Conservation (phyloP, 345 rosid species). For the Trapa bicornis region DNA sequence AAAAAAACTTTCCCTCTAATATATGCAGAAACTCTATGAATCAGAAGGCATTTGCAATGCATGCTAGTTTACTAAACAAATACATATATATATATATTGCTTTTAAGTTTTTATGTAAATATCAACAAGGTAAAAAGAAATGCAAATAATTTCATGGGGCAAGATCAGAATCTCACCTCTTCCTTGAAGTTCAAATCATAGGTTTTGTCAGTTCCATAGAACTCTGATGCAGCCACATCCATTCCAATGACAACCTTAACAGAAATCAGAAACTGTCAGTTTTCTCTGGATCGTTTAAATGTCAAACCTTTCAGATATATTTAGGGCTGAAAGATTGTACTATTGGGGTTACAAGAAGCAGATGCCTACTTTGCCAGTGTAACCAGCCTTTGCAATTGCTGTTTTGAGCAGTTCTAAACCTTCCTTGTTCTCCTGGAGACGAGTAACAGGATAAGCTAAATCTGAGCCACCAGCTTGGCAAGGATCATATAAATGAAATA, state of each 20-base stretch:
- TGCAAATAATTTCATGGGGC: not conserved
- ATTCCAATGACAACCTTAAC: constrained; percentile 89
- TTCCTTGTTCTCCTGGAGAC: constrained; percentile 55
- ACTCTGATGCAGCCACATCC: constrained; percentile 99
- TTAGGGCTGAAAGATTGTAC: not conserved
- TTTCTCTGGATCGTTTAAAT: not conserved
- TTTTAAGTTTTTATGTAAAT: too few species aligned
- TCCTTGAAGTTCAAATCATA: constrained; percentile 89
- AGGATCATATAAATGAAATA: not conserved
- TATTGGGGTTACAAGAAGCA: not conserved
- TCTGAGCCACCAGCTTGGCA: not conserved
- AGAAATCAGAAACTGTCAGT: not conserved
- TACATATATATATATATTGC: too few species aligned
- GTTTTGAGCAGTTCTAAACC: constrained; percentile 60
- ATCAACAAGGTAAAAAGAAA: not conserved
- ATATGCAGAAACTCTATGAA: not conserved
- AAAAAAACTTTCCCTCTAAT: not conserved
- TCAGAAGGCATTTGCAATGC: too few species aligned
- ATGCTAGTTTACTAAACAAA: too few species aligned
- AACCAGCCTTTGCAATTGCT: constrained; percentile 58
- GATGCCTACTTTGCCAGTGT: constrained; percentile 25
- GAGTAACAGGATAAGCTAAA: too few species aligned
- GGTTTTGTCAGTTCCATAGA: constrained; percentile 63
- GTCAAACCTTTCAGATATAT: too few species aligned
- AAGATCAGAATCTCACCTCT: constrained; percentile 31